Conservation (phyloP, 2,329 filamentous ascomycete genomes). For the Colletotrichum melonis region DNA sequence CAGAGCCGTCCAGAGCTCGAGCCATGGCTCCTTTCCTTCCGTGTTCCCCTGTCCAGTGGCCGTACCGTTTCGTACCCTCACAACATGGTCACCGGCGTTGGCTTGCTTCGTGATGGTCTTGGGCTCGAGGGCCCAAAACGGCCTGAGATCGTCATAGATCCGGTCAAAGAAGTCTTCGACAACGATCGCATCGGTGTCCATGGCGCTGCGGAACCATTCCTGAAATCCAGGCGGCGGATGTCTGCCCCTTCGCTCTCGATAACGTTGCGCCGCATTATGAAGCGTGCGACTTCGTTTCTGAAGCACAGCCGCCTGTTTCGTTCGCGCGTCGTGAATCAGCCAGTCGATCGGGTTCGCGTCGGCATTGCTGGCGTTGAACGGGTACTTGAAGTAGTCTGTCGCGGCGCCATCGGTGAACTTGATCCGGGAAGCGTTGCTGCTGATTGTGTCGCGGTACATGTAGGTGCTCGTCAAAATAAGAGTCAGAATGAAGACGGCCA, state of each 20-base stretch:
- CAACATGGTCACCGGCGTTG: conserved; percentile 56
- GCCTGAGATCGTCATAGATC: conserved; percentile 71
- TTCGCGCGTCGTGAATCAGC: conserved; percentile 59
- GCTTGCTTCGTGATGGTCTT: conserved; percentile 52
- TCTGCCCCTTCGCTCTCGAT: conserved; percentile 66
- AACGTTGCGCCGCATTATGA: conserved; percentile 63
- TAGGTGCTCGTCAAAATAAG: conserved; percentile 33
- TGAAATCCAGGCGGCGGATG: conserved; percentile 75
- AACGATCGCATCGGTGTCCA: conserved; percentile 62
- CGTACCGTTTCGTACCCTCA: conserved; percentile 59
- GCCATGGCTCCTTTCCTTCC: conserved; percentile 54
- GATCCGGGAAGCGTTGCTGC: conserved; percentile 19
- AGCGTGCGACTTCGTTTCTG: conserved; percentile 60
- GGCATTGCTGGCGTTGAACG: conserved; percentile 37
- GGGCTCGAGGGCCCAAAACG: conserved; percentile 68
- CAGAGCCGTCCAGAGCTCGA: conserved; percentile 60
- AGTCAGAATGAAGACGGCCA: conserved; percentile 21
- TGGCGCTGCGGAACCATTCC: conserved; percentile 67
- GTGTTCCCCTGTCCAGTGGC: conserved; percentile 53
- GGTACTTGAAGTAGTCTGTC: conserved; percentile 36
- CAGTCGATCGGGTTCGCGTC: conserved; percentile 61
- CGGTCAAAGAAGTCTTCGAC: conserved; percentile 74
- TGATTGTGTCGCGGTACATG: conserved; percentile 36
- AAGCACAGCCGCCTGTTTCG: conserved; percentile 54
- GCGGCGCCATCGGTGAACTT: conserved; percentile 32